Base-by-base conservation (phyloP, 345 rosid genomes). In the Lumnitzera racemosa region DNA sequence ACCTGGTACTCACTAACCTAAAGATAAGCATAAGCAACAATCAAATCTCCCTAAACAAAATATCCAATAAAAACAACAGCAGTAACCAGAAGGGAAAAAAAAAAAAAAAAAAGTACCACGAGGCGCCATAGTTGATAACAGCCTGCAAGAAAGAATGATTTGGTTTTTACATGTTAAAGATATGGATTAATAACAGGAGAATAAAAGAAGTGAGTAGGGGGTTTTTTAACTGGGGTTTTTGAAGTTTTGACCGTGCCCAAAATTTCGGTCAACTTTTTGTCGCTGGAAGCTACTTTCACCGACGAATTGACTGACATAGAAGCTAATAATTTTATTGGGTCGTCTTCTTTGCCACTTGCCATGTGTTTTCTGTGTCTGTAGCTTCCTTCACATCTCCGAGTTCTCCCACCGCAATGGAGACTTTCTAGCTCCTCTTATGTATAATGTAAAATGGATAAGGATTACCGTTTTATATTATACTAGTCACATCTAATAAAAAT, bases 41-140 rank as follows among this genome's bases (percentile, higher is more conserved):
- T 20, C 20, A 20, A 20, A 20, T 20, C 20, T 20, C 20, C 20
- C 20, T 20, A 20, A 20, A 20, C 20, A 20, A 36, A 36, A 4
- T 7, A 36, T 36, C 5, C 43, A 36, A 36, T 36, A 36, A 36
- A 36, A 36, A 36, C 31, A 36, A 6, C 36, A 29, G 5, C 43
- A 36, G 7, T 36, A 36, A 5, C 43, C 20, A 49, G 52, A 13
- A 20, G 20, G 20, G 20, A n/a, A 49, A 49, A 11, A 49, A 2
- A 15, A 1, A 8, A 46, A 3, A 8, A 57, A 2, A n/a, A 4
- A 59, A 66, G 20, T 79, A 85, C 86, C 88, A 80, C 11, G 86
- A 81, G 10, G 88, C 86, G n/a, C 88, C 88, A 24, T 80, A 83
- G 63, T 79, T 86, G 71, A 86, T 68, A 47, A 78, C 79, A 3